Conservation (phyloP, 2,329 filamentous ascomycete genomes). For the Phyllosticta citriasiana region DNA sequence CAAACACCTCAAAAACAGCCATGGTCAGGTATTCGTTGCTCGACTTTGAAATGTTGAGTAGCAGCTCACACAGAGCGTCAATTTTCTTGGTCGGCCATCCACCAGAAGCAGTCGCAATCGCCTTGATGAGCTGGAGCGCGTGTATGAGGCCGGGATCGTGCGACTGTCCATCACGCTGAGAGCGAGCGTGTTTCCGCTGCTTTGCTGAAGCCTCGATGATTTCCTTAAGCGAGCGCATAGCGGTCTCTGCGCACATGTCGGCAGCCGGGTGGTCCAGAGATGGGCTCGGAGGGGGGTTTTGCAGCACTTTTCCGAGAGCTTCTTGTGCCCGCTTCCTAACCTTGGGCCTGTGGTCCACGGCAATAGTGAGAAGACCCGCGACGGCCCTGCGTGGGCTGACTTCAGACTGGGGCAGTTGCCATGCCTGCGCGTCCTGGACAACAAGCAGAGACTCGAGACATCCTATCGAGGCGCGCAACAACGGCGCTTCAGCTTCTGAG, state of each 20-base stretch:
- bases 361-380: constrained; percentile 72
- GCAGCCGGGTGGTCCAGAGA: constrained; percentile 89
- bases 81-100: constrained; percentile 97
- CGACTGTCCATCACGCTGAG: constrained; percentile 43
- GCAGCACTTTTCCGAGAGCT: constrained; percentile 71
- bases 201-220: constrained; percentile 63
- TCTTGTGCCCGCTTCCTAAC: constrained; percentile 90
- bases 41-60: constrained; percentile 79
- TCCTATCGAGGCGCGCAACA: constrained; percentile 80
- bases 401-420: constrained; percentile 75
- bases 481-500: constrained; percentile 72
- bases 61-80: constrained; percentile 77
- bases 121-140: constrained; percentile 83
- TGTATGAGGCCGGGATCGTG: constrained; percentile 84
- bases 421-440: constrained; percentile 77
- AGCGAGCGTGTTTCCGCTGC: constrained; percentile 49
- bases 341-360: constrained; percentile 82
- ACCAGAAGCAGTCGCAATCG: constrained; percentile 72
- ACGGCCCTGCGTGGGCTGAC: constrained; percentile 80
- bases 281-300: constrained; percentile 79
- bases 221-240: constrained; percentile 68
- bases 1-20: constrained; percentile 93
- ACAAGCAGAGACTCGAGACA: constrained; percentile 85
- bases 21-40: constrained; percentile 95
- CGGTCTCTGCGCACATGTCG: constrained; percentile 91